A percentile compares a stretch with the other conserved stretches of the same genome.
phyloP scores from a whole-genome alignment of 2,329 filamentous ascomycete species.

The Colletotrichum brevisporum region DNA sequence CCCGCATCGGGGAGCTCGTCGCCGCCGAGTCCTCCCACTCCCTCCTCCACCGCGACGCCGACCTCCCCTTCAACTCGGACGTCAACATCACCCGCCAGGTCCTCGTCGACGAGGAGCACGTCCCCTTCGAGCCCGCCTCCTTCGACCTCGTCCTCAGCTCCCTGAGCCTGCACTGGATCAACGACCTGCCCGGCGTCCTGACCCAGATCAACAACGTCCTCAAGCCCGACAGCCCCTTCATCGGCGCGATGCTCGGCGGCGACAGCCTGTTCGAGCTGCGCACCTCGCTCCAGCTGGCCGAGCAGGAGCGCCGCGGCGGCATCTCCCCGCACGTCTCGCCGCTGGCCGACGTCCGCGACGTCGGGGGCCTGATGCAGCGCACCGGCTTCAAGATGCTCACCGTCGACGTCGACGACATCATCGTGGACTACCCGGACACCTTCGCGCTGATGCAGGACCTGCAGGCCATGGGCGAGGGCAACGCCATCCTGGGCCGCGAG shows the following conservation, averaged over 20 bases:
- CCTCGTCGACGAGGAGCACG: conserved; percentile 80
- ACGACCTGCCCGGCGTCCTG: conserved; percentile 89
- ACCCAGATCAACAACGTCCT: conserved; percentile 88
- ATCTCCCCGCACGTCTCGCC: conserved; percentile 93
- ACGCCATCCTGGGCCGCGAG: conserved; percentile 88
- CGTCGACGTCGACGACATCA: conserved; percentile 96
- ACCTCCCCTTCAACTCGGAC: conserved; percentile 80
- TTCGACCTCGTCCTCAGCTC: conserved; percentile 95
- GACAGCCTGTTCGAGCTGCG: conserved; percentile 95
- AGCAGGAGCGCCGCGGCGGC: conserved; percentile 91
- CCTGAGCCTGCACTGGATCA: conserved; percentile 95
- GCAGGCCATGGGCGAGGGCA: conserved; percentile 96
- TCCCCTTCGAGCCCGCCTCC: conserved; percentile 81
- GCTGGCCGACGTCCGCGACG: conserved; percentile 90
- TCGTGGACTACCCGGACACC: conserved; percentile 92
- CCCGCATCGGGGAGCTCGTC: conserved; percentile 80
- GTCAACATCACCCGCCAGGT: conserved; percentile 82
- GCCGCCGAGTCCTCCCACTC: conserved; percentile 85
- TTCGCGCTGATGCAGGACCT: conserved; percentile 95
- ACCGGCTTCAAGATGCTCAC: conserved; percentile 97
- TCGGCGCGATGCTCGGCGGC: conserved; percentile 96
- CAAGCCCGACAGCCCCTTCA: conserved; percentile 91
- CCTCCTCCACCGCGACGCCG: conserved; percentile 85
- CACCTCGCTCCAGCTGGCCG: conserved; percentile 92
- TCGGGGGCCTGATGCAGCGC: conserved; percentile 87